Evolutionary conservation across 306 rosid species (phyloP), one percentile per base, ranked within the genome.

Genomic region (Clitoria ternatea): DNA sequence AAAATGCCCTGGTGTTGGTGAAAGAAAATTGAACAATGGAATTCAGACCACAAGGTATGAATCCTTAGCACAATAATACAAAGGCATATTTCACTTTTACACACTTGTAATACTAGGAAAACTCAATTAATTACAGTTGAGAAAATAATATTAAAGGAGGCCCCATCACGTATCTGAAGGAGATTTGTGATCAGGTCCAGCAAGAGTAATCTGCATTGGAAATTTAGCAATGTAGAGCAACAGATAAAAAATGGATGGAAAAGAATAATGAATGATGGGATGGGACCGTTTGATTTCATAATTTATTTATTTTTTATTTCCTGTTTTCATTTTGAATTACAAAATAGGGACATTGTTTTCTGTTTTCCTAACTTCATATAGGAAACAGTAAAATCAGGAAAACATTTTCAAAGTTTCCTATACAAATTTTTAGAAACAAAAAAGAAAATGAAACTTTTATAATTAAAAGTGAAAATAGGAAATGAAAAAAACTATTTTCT

Each of bases 151-250:
- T 42, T 60, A 57, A 52, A 60, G 49, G 50, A 39, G 53, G 48
- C 68, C 79, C 59, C 74, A 57, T 85, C 79, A 79, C 50, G 87
- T 77, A 66, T 86, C 89, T 50, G 64, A 59, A 48, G 88, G 75
- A 72, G 85, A 78, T 78, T 82, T 83, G 78, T 84, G 89, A 61
- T 92, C 96, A 1, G 96, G 96, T 60, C 98, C 96, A 15, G 96
- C 87, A 75, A 92, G 86, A 72, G 82, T 82, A 77, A 92, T 89
- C 98, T 89, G 90, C 61, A 60, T 77, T 60, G 35, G 17, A 36
- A 66, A 11, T 66, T 65, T 36, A 76, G 74, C 56, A 71, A 75
- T n/a, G 42, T 30, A 29, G 50, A 36, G 61, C 35, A 42, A 24
- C 19, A 50, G 48, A n/a, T 20, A n/a, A 7, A 54, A 71, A 36